Conservation (phyloP, 306 rosid species). For the Sesbania bispinosa region DNA sequence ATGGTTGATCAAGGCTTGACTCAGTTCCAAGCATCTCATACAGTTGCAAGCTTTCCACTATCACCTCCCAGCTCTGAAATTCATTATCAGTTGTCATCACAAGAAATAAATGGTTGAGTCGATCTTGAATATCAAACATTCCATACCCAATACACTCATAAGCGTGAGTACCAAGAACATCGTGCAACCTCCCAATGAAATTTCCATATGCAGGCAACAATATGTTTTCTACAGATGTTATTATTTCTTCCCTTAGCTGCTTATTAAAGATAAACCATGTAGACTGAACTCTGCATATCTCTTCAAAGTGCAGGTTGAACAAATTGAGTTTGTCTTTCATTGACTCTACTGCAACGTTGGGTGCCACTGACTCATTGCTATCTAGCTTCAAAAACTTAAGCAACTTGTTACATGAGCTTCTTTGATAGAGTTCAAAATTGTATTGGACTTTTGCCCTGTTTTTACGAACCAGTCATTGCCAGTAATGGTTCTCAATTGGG, state of each 20-base stretch:
- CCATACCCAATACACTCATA: slow-evolving; percentile 42
- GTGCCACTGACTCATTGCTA: slow-evolving; percentile 32
- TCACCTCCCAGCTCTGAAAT: too few species aligned
- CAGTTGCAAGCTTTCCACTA: too few species aligned
- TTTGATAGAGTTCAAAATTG: slow-evolving; percentile 43
- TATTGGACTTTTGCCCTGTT: slow-evolving; percentile 45
- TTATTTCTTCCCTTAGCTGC: slow-evolving; percentile 55
- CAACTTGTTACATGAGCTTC: slow-evolving; percentile 60
- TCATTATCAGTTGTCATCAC: too few species aligned
- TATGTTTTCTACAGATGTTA: slow-evolving; percentile 37
- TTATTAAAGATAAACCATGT: slow-evolving; percentile 49
- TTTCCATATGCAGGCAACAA: slow-evolving; percentile 58
- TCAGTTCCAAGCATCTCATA: too few species aligned
- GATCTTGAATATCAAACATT: slow-evolving; percentile 40
- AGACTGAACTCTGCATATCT: slow-evolving; percentile 49
- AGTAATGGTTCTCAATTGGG: slow-evolving; percentile 37
- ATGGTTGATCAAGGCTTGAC: too few species aligned
- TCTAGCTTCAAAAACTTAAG: slow-evolving; percentile 49
- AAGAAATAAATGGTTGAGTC: slow-evolving; percentile 44
- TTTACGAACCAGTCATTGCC: slow-evolving; percentile 63
- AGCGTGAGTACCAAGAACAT: slow-evolving; percentile 36
- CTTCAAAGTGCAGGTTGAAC: slow-evolving; percentile 52
- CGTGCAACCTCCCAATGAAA: slow-evolving; percentile 51
- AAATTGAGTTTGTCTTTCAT: slow-evolving; percentile 59
- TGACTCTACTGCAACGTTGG: slow-evolving; percentile 35